phyloP scores from a whole-genome alignment of 306 rosid species.

The Lathyrus tuberosus region DNA sequence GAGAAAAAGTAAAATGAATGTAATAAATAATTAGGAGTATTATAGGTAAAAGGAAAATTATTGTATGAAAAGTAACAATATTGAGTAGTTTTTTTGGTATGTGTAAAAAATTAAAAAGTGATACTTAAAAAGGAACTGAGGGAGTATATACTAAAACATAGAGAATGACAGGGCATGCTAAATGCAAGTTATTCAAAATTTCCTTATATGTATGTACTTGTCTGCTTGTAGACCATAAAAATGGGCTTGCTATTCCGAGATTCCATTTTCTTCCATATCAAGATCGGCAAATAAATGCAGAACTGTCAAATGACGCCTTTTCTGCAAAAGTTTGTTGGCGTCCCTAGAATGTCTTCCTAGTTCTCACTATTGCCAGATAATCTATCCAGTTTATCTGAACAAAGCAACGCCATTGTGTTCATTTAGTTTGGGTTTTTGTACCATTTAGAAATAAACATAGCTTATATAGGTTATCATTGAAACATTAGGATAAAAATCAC shows the following conservation, averaged over 20 bases:
- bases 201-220: not conserved
- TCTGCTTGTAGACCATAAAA: slow-evolving; percentile 2
- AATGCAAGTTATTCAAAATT: not conserved
- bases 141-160: slow-evolving; percentile 19
- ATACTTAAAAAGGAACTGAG: too few species aligned
- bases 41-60: too few species aligned
- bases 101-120: too few species aligned
- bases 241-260: slow-evolving; percentile 1
- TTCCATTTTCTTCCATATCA: slow-evolving; percentile 10
- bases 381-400: slow-evolving; percentile 12
- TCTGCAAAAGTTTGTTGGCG: not conserved
- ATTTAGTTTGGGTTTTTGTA: not conserved
- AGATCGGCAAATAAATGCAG: slow-evolving; percentile 33
- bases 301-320: slow-evolving; percentile 11
- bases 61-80: too few species aligned
- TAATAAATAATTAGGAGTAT: too few species aligned
- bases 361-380: slow-evolving; percentile 11
- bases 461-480: not conserved
- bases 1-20: too few species aligned
- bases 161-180: not conserved
- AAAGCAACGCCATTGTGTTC: not conserved
- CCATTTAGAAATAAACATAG: slow-evolving; percentile 19
- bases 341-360: not conserved
- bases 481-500: not conserved
- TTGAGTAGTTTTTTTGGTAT: too few species aligned